Conservation (phyloP, 257 asterid species). For the Gentiana straminea region DNA sequence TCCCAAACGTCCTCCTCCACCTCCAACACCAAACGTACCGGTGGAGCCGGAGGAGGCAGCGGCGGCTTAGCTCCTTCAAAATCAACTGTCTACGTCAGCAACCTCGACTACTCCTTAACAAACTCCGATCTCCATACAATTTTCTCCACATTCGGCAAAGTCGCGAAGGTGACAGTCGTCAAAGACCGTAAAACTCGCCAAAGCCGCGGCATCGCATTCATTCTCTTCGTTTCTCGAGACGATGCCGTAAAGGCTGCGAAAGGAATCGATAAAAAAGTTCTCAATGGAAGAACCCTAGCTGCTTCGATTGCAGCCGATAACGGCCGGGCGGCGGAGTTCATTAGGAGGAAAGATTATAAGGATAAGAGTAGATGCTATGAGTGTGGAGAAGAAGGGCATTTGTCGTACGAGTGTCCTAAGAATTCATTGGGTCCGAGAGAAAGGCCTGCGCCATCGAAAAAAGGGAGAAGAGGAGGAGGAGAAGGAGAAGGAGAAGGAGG, state of each 20-base stretch:
- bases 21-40: constrained; percentile 25
- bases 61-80: constrained; percentile 89
- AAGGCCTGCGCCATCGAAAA: constrained; percentile 63
- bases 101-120: constrained; percentile 76
- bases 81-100: constrained; percentile 86
- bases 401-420: constrained; percentile 85
- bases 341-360: constrained; percentile 67
- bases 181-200: constrained; percentile 75
- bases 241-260: constrained; percentile 68
- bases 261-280: constrained; percentile 59
- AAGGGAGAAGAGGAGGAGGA: constrained; percentile 29
- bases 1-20: constrained; percentile 24
- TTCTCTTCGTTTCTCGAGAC: constrained; percentile 68
- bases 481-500: constrained; percentile 23
- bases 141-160: constrained; percentile 92
- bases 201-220: constrained; percentile 87
- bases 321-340: constrained; percentile 90
- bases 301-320: constrained; percentile 95
- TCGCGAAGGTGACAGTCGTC: constrained; percentile 87
- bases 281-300: constrained; percentile 64
- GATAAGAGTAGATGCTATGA: constrained; percentile 94
- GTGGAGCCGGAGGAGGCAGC: constrained; percentile 21
- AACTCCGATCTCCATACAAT: constrained; percentile 87
- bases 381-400: constrained; percentile 90
- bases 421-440: constrained; percentile 76